Percentiles rank a stretch among this genome's conserved stretches.
These are phyloP conservation scores for Brasilioporus rufonigricans DNA, from an alignment of 768 basidiomycete species.

Conservation along the genomic window DNA sequence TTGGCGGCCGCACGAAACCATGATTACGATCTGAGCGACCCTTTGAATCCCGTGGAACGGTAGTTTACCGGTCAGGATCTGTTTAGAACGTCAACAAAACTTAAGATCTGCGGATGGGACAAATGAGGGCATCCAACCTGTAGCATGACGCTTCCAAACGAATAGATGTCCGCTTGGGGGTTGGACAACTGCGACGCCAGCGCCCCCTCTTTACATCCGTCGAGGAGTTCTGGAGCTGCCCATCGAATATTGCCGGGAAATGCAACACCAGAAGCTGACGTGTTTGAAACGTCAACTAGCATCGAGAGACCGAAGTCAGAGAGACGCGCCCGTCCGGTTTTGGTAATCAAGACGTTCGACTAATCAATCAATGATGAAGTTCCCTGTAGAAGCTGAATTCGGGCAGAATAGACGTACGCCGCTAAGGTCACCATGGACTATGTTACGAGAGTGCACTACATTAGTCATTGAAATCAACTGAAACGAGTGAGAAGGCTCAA, in stretches of 20 bases:
- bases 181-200: conserved; percentile 7
- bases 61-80: conserved; percentile 25
- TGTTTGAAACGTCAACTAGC: conserved; percentile 9
- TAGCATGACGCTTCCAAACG: conserved; percentile 30
- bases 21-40: conserved; percentile 23
- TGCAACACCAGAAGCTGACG: background rate
- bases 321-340: conserved; percentile 13
- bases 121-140: conserved; percentile 15
- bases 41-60: conserved; percentile 24
- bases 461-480: background rate
- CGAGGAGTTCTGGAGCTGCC: conserved; percentile 30
- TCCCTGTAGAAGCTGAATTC: background rate
- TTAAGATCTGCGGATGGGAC: background rate
- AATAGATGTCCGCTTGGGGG: conserved; percentile 25
- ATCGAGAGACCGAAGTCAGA: conserved; percentile 34
- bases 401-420: conserved; percentile 22
- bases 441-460: conserved; percentile 21
- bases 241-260: conserved; percentile 29
- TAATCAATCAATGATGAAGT: conserved; percentile 5
- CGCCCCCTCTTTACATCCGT: background rate
- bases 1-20: conserved; percentile 8
- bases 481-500: background rate
- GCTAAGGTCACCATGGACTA: conserved; percentile 42
- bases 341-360: conserved; percentile 24
- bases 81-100: background rate